Conservation (phyloP, 768 basidiomycete genomes). For the Postia placenta region DNA sequence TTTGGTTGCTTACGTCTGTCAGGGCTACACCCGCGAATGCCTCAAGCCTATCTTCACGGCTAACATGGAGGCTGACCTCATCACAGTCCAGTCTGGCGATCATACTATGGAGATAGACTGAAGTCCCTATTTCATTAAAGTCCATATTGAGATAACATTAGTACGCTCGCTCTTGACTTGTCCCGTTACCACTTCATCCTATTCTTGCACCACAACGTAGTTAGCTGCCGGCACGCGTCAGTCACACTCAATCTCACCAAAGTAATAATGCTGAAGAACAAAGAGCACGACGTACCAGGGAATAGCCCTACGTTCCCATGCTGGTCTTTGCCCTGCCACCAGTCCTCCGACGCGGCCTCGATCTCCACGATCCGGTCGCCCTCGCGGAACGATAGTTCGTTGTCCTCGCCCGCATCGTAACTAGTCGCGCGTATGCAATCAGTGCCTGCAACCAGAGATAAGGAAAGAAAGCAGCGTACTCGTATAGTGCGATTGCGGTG, state of each 20-base stretch:
- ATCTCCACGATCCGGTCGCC: slow-evolving; percentile 77
- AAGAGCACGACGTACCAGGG: slow-evolving; percentile 48
- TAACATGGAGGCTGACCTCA: too few species aligned
- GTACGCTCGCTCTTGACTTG: too few species aligned
- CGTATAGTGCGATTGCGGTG: slow-evolving; percentile 61
- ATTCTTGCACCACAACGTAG: slow-evolving; percentile 14
- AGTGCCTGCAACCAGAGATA: too few species aligned
- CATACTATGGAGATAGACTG: too few species aligned
- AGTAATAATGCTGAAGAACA: background rate
- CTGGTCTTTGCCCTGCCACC: slow-evolving; percentile 72
- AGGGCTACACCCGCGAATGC: too few species aligned
- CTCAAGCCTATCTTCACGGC: too few species aligned
- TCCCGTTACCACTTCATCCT: too few species aligned
- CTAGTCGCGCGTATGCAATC: slow-evolving; percentile 32
- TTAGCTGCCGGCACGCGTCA: slow-evolving; percentile 9
- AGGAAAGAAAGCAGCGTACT: slow-evolving; percentile 46
- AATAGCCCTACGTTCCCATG: slow-evolving; percentile 62
- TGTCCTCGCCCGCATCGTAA: slow-evolving; percentile 88
- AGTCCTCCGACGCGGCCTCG: slow-evolving; percentile 79
- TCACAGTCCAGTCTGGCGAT: too few species aligned
- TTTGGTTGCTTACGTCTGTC: too few species aligned
- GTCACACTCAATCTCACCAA: background rate
- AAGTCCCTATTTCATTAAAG: too few species aligned
- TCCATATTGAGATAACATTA: too few species aligned
- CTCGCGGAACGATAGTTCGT: slow-evolving; percentile 82